Base-by-base conservation (phyloP, 1,284 basidiomycete species). In the Cutaneotrichosporon sp. region DNA sequence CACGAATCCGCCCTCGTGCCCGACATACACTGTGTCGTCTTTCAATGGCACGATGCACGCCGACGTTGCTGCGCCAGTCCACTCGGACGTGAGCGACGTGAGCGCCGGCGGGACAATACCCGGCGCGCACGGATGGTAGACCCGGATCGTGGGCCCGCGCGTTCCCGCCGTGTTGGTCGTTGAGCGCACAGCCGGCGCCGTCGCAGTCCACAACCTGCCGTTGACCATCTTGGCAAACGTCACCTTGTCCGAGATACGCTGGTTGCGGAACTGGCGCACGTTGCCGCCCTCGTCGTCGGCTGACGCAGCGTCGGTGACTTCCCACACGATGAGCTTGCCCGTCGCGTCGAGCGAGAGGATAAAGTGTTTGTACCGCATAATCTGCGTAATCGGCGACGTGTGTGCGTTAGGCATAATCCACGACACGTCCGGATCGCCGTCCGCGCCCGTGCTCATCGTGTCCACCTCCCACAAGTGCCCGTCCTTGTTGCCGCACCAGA, bases 401-500 rank as follows among this genome's bases (percentile, higher is more conserved):
- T 94, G 91, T 0, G 81, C 81, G 14, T 77, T 76, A 12, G 80
- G 76, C 57, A 83, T 86, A 17, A 78, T 76, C 4, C 81, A 81
- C 0, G 78, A 78, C 14, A 90, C 73, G 9, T n/a, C 30, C 12
- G 7, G 30, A 15, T 30, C 26, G 26, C 26, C 26, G 26, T 5
- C 26, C 2, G 65, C 62, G 0, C 84, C 84, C 26, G 26, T 30
- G 1, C 78, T 81, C 45, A 78, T 72, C 26, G 87, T 77, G 65
- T 94, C 89, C 48, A 92, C 62, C 76, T 94, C 90, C 63, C 86
- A 80, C 14, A 96, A 56, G 69, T 87, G 84, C 0, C 92, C 92
- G 26, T 93, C 90, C 74, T 87, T 90, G 37, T 88, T 90, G 1
- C 91, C 92, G 15, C 86, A 76, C 91, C 90, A 94, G 7, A 91